These are phyloP conservation scores for Globisporangium iwayamae DNA, from an alignment of 352 stramenopile species.

Conservation along the genomic window DNA sequence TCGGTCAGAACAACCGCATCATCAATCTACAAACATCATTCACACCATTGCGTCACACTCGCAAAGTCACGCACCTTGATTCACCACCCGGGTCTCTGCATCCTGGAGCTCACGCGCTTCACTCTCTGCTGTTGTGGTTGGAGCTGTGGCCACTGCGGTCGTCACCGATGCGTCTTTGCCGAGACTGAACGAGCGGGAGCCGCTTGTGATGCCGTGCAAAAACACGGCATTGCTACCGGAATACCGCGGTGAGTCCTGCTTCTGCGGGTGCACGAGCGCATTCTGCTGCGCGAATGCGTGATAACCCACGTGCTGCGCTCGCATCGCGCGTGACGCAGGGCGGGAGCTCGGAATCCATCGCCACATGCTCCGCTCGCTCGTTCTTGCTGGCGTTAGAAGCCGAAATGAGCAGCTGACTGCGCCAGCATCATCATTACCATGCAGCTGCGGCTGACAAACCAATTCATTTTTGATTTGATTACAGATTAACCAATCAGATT, in stretches of 20 bases:
- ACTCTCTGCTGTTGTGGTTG: neutral
- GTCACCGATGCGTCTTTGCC: neutral
- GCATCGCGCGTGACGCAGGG: conserved; percentile 2
- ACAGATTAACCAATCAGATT: neutral
- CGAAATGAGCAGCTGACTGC: conserved; percentile 3
- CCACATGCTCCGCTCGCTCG: conserved; percentile 6
- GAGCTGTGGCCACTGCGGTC: too few relatives aligned
- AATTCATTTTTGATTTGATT: conserved; percentile 13
- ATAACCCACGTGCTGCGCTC: neutral
- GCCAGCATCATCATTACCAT: conserved; percentile 9
- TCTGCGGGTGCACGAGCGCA: conserved; percentile 2
- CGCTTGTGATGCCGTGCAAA: neutral
- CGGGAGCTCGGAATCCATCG: conserved; percentile 5
- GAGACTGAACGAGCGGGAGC: conserved; percentile 4
- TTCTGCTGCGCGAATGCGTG: neutral
- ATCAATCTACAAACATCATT: neutral
- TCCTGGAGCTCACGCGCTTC: neutral
- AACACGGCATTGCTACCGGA: neutral
- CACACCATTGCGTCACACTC: neutral
- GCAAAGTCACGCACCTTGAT: neutral
- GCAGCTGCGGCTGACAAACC: neutral
- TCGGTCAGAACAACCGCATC: neutral
- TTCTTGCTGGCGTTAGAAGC: conserved; percentile 1
- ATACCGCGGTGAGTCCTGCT: neutral
- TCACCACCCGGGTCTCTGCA: conserved; percentile 2